A percentile compares a stretch with the other conserved stretches of the same genome.
Evolutionary conservation across 139 green algal species (phyloP).

Genomic region (Tetraselmis striata): DNA sequence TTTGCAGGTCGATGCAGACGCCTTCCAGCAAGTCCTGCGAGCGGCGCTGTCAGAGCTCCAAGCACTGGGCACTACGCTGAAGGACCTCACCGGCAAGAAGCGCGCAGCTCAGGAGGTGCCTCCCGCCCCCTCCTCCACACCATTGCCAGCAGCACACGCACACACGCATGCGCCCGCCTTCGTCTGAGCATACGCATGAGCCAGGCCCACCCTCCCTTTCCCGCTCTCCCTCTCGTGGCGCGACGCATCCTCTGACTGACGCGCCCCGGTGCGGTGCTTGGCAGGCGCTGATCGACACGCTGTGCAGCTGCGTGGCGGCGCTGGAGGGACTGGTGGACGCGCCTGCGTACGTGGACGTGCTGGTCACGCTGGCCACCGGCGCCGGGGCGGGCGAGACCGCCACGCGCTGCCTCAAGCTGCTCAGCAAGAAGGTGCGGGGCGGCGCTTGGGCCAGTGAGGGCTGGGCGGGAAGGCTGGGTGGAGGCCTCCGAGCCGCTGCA

Average conservation of each 20-base stretch:
- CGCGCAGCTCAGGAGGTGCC: neutral
- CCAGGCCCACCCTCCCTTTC: no score
- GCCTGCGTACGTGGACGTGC: neutral
- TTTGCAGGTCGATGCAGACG: neutral
- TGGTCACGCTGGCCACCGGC: neutral
- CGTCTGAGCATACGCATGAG: no score
- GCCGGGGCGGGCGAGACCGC: neutral
- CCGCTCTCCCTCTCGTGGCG: no score
- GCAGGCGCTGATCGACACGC: neutral
- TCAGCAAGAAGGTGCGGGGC: neutral
- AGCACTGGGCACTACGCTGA: neutral
- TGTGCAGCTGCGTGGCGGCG: neutral
- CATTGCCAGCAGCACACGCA: no score
- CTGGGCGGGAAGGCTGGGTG: no score
- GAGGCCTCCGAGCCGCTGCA: no score
- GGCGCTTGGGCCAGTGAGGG: no score
- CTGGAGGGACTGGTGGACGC: neutral
- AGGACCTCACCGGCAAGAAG: neutral
- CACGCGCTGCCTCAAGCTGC: neutral
- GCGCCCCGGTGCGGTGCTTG: neutral
- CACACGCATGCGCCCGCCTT: no score
- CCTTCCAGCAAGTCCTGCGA: neutral
- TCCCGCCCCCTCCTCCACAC: no score
- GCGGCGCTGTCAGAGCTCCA: neutral
- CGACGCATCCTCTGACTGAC: no score